A percentile compares a stretch with the other conserved stretches of the same genome.
These are phyloP conservation scores for Leishmania tarentolae DNA, from an alignment of 208 protist genomes.

Conservation along the genomic window DNA sequence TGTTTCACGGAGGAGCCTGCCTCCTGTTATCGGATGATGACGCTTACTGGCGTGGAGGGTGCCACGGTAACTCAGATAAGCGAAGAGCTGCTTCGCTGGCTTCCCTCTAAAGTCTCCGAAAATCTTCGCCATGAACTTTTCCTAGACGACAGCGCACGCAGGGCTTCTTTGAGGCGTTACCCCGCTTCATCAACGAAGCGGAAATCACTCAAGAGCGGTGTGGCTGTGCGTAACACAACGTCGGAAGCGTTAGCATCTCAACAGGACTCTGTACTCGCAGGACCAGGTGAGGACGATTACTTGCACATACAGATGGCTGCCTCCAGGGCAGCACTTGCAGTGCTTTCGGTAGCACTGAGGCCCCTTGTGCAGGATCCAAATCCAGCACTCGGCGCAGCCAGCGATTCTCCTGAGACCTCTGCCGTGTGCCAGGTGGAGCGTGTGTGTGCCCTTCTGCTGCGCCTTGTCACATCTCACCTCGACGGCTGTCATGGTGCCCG, in stretches of 20 bases:
- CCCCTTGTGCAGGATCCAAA: slow-evolving; percentile 5
- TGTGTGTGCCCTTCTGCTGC: slow-evolving; percentile 8
- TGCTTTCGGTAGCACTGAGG: slow-evolving; percentile 1
- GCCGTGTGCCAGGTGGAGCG: not conserved
- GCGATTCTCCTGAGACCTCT: not conserved
- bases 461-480: slow-evolving; percentile 2
- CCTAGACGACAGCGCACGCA: not conserved
- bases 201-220: not conserved
- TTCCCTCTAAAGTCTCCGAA: not conserved
- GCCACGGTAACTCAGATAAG: slow-evolving; percentile 1
- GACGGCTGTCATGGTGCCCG: not conserved
- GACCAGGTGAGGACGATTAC: not conserved
- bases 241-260: not conserved
- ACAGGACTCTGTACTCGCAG: not conserved
- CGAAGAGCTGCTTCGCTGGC: slow-evolving; percentile 1
- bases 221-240: not conserved
- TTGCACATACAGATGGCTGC: not conserved
- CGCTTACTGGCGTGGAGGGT: not conserved
- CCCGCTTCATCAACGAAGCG: not conserved
- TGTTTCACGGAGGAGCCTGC: not conserved
- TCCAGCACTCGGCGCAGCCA: not conserved
- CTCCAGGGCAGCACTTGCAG: not conserved
- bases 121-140: not conserved
- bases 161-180: not conserved
- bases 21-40: not conserved